Evolutionary conservation across 257 asterid genomes (phyloP).

Genomic region (Plantago elongata): DNA sequence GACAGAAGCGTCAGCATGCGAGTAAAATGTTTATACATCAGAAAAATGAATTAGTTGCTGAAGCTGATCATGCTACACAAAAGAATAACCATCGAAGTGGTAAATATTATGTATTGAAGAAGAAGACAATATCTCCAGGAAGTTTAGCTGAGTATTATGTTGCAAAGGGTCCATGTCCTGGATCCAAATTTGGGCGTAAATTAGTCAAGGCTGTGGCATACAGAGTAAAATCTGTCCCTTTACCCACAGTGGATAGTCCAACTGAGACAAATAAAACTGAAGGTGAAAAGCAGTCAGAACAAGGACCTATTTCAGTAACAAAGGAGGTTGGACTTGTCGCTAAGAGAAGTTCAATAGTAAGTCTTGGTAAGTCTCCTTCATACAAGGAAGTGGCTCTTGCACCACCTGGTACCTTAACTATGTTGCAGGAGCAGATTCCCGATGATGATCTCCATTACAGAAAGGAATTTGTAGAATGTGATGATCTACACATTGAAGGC

Average conservation of each 20-base stretch:
- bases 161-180: constrained; percentile 61
- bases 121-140: constrained; percentile 58
- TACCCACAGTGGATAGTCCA: constrained; percentile 45
- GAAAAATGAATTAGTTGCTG: constrained; percentile 64
- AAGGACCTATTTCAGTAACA: constrained; percentile 39
- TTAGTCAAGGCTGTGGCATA: constrained; percentile 70
- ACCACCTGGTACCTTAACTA: constrained; percentile 85
- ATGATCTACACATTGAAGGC: constrained; percentile 35
- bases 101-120: constrained; percentile 63
- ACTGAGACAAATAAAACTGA: constrained; percentile 38
- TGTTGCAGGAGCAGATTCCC: constrained; percentile 55
- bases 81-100: constrained; percentile 60
- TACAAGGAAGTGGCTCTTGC: constrained; percentile 98
- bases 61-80: constrained; percentile 48
- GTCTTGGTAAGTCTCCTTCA: constrained; percentile 88
- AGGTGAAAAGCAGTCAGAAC: constrained; percentile 42
- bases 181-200: constrained; percentile 67
- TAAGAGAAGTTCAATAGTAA: constrained; percentile 68
- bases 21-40: constrained; percentile 57
- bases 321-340: constrained; percentile 43
- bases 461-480: constrained; percentile 33
- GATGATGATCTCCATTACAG: constrained; percentile 33
- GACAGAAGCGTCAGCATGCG: constrained; percentile 69
- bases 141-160: constrained; percentile 70
- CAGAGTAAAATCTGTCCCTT: constrained; percentile 71